These are phyloP conservation scores for Monilinia aucupariae DNA, from an alignment of 2,329 filamentous ascomycete species.

Conservation along the genomic window DNA sequence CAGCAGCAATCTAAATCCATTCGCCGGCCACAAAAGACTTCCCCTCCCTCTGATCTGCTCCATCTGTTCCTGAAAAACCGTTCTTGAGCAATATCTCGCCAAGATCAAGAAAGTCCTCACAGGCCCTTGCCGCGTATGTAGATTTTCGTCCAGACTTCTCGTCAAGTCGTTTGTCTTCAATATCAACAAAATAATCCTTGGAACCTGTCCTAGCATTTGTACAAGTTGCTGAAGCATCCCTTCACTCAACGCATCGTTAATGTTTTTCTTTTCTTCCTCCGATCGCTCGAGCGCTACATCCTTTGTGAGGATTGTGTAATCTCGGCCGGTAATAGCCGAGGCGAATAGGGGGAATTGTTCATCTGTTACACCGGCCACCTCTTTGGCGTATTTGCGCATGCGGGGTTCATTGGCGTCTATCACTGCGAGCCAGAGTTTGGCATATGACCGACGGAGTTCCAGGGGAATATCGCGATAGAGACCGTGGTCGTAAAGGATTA, in stretches of 20 bases:
- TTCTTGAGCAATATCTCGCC: slow-evolving; percentile 61
- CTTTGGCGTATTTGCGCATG: slow-evolving; percentile 84
- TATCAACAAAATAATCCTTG: slow-evolving; percentile 87
- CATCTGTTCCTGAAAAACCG: slow-evolving; percentile 59
- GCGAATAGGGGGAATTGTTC: slow-evolving; percentile 93
- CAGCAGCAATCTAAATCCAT: slow-evolving; percentile 47
- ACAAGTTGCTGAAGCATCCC: slow-evolving; percentile 86
- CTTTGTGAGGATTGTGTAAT: slow-evolving; percentile 69
- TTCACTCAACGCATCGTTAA: slow-evolving; percentile 77
- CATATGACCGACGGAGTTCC: slow-evolving; percentile 75
- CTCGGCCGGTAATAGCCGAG: slow-evolving; percentile 89
- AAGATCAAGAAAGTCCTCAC: slow-evolving; percentile 63
- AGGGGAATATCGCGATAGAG: slow-evolving; percentile 89
- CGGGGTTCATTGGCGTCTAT: slow-evolving; percentile 78
- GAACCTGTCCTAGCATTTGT: slow-evolving; percentile 80
- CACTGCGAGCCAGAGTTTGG: slow-evolving; percentile 95
- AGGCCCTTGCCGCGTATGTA: slow-evolving; percentile 66
- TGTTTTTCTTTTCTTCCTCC: slow-evolving; percentile 75
- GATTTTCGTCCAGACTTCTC: slow-evolving; percentile 83
- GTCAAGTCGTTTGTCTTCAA: slow-evolving; percentile 98
- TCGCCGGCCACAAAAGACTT: slow-evolving; percentile 54
- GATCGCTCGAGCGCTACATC: slow-evolving; percentile 54
- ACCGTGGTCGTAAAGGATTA: slow-evolving; percentile 95
- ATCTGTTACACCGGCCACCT: slow-evolving; percentile 83
- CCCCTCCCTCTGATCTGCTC: slow-evolving; percentile 50